A percentile compares a stretch with the other conserved stretches of the same genome.
These are phyloP conservation scores for Amanita phalloides DNA, from an alignment of 768 basidiomycete species.

Conservation along the genomic window DNA sequence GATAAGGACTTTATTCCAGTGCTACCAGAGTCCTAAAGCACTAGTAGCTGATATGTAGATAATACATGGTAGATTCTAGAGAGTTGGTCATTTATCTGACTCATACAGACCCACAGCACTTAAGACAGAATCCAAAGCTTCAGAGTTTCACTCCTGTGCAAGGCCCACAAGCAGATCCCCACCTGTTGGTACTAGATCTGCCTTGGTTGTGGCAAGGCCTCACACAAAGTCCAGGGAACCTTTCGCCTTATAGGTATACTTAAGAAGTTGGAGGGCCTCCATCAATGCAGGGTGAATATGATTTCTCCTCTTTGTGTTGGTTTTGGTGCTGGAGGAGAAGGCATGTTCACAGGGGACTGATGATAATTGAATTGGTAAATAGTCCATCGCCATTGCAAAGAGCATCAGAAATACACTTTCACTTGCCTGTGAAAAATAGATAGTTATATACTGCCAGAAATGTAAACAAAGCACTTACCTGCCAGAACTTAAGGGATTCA, in stretches of 20 bases:
- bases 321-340: constrained; percentile 8
- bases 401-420: constrained; percentile 5
- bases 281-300: constrained; percentile 6
- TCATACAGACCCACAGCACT: neutral
- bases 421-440: neutral
- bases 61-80: too few relatives aligned
- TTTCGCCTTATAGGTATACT: constrained; percentile 1
- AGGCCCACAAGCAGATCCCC: neutral
- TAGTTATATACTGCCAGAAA: neutral
- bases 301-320: constrained; percentile 5
- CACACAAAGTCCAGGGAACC: too few relatives aligned
- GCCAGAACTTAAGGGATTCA: neutral
- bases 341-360: constrained; percentile 7
- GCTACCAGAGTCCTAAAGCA: too few relatives aligned
- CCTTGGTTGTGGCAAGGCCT: neutral
- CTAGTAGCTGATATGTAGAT: too few relatives aligned
- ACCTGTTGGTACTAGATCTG: neutral
- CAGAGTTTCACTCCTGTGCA: neutral
- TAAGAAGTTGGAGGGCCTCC: constrained; percentile 6
- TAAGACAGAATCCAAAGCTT: neutral
- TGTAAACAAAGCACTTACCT: neutral
- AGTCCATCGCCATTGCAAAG: constrained; percentile 9
- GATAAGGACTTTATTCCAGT: too few relatives aligned
- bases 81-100: neutral
- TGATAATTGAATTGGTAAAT: constrained; percentile 6